A percentile compares a stretch with the other conserved stretches of the same genome.
Conservation (phyloP, 2,329 filamentous ascomycete species). For the Tetracladium maxilliforme region DNA sequence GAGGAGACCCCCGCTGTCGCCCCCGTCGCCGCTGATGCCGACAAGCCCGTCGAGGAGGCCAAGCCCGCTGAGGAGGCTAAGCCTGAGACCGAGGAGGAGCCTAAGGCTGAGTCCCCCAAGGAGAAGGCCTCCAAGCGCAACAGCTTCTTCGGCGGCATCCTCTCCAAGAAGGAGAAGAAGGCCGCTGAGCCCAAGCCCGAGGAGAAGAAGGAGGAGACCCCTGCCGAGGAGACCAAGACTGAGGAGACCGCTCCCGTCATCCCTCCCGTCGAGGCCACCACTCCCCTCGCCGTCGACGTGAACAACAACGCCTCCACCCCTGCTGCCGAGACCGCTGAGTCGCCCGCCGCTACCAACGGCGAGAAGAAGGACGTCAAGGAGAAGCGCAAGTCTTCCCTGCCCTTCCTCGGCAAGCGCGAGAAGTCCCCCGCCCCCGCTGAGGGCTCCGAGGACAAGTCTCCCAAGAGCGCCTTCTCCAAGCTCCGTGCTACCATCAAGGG, state of each 20-base stretch:
- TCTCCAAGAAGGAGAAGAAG: conserved; percentile 8
- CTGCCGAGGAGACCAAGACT: conserved; percentile 8
- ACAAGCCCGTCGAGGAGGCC: conserved; percentile 27
- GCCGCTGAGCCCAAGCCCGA: conserved; percentile 11
- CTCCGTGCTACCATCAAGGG: conserved; percentile 17
- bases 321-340: conserved; percentile 16
- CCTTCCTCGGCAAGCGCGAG: conserved; percentile 53
- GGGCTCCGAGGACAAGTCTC: conserved; percentile 14
- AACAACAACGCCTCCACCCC: conserved; percentile 13
- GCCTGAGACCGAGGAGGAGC: too few species aligned
- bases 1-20: conserved; percentile 9
- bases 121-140: conserved; percentile 14
- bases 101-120: conserved; percentile 7
- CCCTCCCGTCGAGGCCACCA: conserved; percentile 13
- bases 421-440: conserved; percentile 19
- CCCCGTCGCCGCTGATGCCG: conserved; percentile 18
- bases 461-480: conserved; percentile 16
- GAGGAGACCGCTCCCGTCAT: conserved; percentile 16
- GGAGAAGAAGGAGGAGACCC: conserved; percentile 13
- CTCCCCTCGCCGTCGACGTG: conserved; percentile 12
- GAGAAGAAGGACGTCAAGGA: conserved; percentile 25
- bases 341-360: conserved; percentile 18
- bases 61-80: conserved; percentile 12
- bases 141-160: conserved; percentile 15
- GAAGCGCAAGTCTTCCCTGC: conserved; percentile 47